Base-by-base conservation (phyloP, 208 protist species). In the Angomonas ambiguus region DNA sequence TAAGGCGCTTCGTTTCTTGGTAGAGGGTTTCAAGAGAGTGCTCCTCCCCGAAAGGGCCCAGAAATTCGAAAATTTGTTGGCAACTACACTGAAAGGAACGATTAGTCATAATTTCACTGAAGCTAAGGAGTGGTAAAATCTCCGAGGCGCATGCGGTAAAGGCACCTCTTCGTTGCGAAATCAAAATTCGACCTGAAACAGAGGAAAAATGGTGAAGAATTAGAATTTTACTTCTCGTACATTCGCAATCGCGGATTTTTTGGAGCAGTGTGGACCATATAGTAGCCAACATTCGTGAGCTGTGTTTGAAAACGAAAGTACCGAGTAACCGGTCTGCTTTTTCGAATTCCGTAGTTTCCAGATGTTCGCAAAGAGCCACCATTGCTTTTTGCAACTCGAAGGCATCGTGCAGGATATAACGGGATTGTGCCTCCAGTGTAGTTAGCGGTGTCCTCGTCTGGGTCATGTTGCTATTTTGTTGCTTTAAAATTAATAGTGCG, bases 181-280 rank as follows among this genome's bases (percentile, higher is more conserved):
- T 3, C 8, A 53, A 20, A 53, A 53, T 53, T 53, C 45, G 10
- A n/a, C 45, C 45, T 8, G 18, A 53, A 20, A 53, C 45, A 20
- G 45, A 27, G 18, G 45, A 53, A 53, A 53, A 53, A 20, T 53
- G 45, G 16, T 53, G 45, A 13, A 53, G 45, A 53, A 53, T 53
- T 24, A 53, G 8, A 24, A 53, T 24, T 53, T 53, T 53, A 27
- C 45, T 24, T 24, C 20, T 53, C 20, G 20, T n/a, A 20, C 45
- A 27, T 24, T 53, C 45, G 8, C 18, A 13, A 53, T 27, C 10
- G 4, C 45, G 45, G 4, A 53, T 5, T 20, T 53, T 53, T 53
- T 53, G 45, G 18, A 53, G 8, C 45, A 53, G 24, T 27, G 20
- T 53, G 8, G 45, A 27, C 45, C 45, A 53, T 24, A 53, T 24